phyloP scores from a whole-genome alignment of 257 asterid genomes.

The Gynochthodes officinalis region DNA sequence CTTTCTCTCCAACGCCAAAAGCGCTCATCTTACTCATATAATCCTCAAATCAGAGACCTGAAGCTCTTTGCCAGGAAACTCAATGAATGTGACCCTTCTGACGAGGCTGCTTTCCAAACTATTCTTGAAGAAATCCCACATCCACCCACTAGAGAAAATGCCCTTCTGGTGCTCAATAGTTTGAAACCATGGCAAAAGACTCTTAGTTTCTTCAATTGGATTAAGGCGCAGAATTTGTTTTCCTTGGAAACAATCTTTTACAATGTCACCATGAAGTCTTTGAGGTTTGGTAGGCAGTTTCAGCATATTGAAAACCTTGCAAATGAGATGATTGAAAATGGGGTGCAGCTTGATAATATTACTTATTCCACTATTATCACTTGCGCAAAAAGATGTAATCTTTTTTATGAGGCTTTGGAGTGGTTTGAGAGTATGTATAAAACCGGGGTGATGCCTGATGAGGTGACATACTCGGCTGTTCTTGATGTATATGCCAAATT shows the following conservation, averaged over 20 bases:
- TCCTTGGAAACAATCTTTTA: constrained; percentile 86
- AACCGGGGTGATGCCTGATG: constrained; percentile 96
- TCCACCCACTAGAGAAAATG: constrained; percentile 56
- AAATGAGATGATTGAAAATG: constrained; percentile 70
- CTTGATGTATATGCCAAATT: constrained; percentile 84
- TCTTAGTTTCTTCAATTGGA: constrained; percentile 74
- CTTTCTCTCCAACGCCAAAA: constrained; percentile 86
- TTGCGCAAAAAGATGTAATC: constrained; percentile 80
- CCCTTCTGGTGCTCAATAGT: constrained; percentile 66
- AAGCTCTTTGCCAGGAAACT: constrained; percentile 57
- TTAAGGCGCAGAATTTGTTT: constrained; percentile 49
- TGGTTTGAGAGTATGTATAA: constrained; percentile 98
- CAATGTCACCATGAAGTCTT: constrained; percentile 81
- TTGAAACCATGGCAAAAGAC: constrained; percentile 67
- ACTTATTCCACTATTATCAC: constrained; percentile 91
- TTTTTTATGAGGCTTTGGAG: constrained; percentile 84
- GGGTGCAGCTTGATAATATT: constrained; percentile 69
- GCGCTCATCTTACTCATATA: constrained; percentile 50
- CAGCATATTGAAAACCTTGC: constrained; percentile 73
- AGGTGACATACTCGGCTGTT: constrained; percentile 88
- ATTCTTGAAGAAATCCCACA: constrained; percentile 60
- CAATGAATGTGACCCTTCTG: constrained; percentile 45
- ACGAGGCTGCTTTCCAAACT: constrained; percentile 51
- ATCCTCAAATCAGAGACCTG: constrained; percentile 70
- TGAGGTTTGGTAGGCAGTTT: constrained; percentile 85